Conservation (phyloP, 2,329 filamentous ascomycete genomes). For the Ascosphaera apis region DNA sequence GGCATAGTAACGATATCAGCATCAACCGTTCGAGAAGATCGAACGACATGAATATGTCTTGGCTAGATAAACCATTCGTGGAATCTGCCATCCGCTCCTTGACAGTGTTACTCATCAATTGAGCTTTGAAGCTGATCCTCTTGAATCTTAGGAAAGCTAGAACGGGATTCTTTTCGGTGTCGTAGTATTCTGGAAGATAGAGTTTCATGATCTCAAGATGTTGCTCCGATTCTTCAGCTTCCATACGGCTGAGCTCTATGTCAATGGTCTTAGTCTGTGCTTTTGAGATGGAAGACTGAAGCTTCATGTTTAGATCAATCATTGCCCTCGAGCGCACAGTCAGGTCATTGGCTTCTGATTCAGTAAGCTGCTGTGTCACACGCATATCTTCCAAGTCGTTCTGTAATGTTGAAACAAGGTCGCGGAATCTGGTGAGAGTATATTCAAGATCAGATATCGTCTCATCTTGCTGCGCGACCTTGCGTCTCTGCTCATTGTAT, state of each 20-base stretch:
- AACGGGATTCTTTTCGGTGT: conserved; percentile 63
- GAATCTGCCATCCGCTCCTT: conserved; percentile 50
- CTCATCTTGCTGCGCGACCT: conserved; percentile 53
- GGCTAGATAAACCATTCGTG: conserved; percentile 40
- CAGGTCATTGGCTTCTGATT: conserved; percentile 77
- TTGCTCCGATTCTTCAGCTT: conserved; percentile 70
- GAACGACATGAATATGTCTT: conserved; percentile 57
- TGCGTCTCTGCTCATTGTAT: conserved; percentile 58
- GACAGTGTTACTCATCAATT: conserved; percentile 52
- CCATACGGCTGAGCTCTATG: conserved; percentile 62
- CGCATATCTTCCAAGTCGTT: conserved; percentile 77
- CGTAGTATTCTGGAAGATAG: conserved; percentile 70
- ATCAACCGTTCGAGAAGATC: conserved; percentile 68
- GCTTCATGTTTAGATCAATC: conserved; percentile 88
- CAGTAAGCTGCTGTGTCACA: conserved; percentile 75
- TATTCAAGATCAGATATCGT: conserved; percentile 73
- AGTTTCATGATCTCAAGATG: conserved; percentile 74
- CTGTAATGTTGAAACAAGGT: conserved; percentile 68
- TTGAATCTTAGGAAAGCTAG: conserved; percentile 72
- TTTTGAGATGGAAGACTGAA: conserved; percentile 75
- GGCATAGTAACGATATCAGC: conserved; percentile 63
- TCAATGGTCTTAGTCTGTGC: conserved; percentile 89
- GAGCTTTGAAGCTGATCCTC: conserved; percentile 69
- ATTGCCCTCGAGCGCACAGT: conserved; percentile 74
- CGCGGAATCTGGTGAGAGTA: conserved; percentile 67